Evolutionary conservation across 1,284 basidiomycete genomes (phyloP), one percentile per base, ranked within the genome.

Genomic region (Papiliotrema terrestris): DNA sequence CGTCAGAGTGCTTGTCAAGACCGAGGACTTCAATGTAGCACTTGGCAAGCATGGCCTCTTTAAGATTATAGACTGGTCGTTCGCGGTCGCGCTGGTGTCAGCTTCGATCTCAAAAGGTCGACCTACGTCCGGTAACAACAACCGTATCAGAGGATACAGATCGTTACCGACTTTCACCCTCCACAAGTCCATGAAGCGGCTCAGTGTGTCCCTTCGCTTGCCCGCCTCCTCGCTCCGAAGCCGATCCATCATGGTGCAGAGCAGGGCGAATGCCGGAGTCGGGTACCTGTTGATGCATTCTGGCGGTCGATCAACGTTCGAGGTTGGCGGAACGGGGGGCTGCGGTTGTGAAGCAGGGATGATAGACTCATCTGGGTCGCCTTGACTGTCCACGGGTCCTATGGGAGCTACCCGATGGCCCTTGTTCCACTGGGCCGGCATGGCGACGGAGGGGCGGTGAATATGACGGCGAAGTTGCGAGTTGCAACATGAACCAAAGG

Each of bases 1-100:
- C 88, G 2, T 85, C 85, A 54, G 88, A 87, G 68, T 85, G 84
- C 68, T 78, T 82, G 47, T 86, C 84, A 1, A 97, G 79, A 0
- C 89, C 89, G 39, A 97, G 87, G 0, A 93, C 81, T 58, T 88
- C 87, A 76, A 93, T 90, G 70, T 93, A 94, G 11, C 84, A 85
- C 74, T 91, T 93, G 2, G 91, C 91, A 2, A 97, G 78, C 66
- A 88, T 88, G 74, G 88, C 87, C 78, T 97, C 94, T 72, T 96
- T 96, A 60, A 95, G 74, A 9, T 89, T 89, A 74, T 96, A 97
- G 0, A 91, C 86, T 0, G 89, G 83, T 49, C 93, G 84, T 61
- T 95, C 90, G 36, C 87, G 82, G 71, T 97, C 93, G 82, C 91
- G 88, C 91, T 96, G 70, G 5, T 36, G 0, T 49, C 35, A 29